phyloP scores from a whole-genome alignment of 768 basidiomycete genomes.

The Collybia mongolica region DNA sequence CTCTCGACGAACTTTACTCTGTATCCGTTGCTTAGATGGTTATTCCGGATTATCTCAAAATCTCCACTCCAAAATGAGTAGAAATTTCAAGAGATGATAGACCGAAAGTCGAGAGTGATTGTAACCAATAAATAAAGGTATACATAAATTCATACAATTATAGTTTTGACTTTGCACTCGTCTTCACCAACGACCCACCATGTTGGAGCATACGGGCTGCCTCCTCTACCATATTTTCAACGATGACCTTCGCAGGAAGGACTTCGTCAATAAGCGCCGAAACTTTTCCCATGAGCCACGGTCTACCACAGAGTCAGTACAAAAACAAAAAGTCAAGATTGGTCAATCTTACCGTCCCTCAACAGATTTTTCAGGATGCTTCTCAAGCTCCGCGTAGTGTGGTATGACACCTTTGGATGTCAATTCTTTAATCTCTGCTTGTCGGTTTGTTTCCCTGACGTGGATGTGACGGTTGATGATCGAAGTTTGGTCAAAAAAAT shows the following conservation, averaged over 20 bases:
- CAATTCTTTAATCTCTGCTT: conserved; percentile 79
- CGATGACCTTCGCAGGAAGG: conserved; percentile 78
- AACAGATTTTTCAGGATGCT: conserved; percentile 78
- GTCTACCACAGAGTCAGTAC: conserved; percentile 11
- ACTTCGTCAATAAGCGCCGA: conserved; percentile 73
- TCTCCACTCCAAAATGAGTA: too few relatives aligned
- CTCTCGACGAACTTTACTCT: too few relatives aligned
- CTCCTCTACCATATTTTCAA: conserved; percentile 69
- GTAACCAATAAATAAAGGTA: not conserved
- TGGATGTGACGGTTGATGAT: not conserved
- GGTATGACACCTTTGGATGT: conserved; percentile 86
- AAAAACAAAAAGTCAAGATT: not conserved
- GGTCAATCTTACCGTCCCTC: conserved; percentile 37
- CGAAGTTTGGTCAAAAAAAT: not conserved
- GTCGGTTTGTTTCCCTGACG: conserved; percentile 71
- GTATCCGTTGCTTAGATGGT: too few relatives aligned
- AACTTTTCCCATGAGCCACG: conserved; percentile 87
- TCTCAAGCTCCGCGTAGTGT: conserved; percentile 63
- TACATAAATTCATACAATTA: conserved; percentile 24
- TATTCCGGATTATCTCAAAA: too few relatives aligned
- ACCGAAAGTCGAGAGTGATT: too few relatives aligned
- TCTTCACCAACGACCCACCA: conserved; percentile 35
- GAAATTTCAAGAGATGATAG: too few relatives aligned
- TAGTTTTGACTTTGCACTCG: conserved; percentile 47
- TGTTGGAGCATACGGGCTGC: conserved; percentile 33